phyloP scores from a whole-genome alignment of 345 rosid genomes.

The Euphorbia peplus region DNA sequence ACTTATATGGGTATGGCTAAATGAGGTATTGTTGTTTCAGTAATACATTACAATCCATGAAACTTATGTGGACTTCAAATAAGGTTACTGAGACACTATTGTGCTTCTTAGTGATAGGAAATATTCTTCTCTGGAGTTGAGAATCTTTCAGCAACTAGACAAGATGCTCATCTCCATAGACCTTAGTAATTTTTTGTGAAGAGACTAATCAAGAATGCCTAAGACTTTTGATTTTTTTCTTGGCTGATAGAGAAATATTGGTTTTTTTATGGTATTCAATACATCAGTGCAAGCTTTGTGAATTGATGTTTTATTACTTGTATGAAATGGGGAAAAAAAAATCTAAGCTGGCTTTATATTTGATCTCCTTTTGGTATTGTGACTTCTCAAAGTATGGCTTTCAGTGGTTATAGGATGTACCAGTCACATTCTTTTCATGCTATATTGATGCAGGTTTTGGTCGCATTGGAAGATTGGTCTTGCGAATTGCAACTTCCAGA shows the following conservation, averaged over 20 bases:
- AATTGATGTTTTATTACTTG: neutral
- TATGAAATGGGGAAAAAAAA: neutral
- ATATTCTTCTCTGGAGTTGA: neutral
- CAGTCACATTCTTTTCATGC: neutral
- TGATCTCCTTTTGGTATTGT: neutral
- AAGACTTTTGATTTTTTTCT: neutral
- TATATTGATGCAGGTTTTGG: slow-evolving; percentile 75
- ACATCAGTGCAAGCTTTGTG: neutral
- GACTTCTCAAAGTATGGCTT: neutral
- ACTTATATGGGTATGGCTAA: no score
- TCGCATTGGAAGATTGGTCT: slow-evolving; percentile 93
- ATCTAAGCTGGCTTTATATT: neutral
- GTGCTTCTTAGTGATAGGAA: neutral
- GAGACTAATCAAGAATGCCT: neutral
- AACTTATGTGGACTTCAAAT: neutral
- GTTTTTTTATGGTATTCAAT: neutral
- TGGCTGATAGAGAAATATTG: neutral
- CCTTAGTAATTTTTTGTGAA: neutral
- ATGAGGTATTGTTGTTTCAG: neutral
- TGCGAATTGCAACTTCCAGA: slow-evolving; percentile 80
- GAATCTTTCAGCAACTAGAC: neutral
- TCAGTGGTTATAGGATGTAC: neutral
- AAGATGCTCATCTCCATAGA: neutral
- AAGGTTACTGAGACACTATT: neutral
- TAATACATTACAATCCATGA: neutral